A percentile compares a stretch with the other conserved stretches of the same genome.
These are phyloP conservation scores for Leccinellum albellum DNA, from an alignment of 768 basidiomycete genomes.

Conservation along the genomic window DNA sequence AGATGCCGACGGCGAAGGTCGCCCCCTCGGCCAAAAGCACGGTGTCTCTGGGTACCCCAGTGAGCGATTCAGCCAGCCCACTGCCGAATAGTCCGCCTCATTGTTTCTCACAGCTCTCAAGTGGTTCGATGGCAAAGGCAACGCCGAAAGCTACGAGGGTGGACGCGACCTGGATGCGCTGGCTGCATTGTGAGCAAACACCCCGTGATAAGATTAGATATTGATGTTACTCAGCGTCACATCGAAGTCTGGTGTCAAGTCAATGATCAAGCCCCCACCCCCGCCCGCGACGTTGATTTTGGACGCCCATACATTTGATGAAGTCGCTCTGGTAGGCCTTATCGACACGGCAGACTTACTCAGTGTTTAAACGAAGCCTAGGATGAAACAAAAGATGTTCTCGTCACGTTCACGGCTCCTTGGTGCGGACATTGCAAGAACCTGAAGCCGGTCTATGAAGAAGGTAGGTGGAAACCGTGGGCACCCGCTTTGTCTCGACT, in stretches of 20 bases:
- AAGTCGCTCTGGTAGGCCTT: constrained; percentile 58
- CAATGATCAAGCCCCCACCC: constrained; percentile 83
- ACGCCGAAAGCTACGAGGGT: constrained; percentile 63
- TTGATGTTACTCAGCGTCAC: constrained; percentile 51
- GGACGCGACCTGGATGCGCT: constrained; percentile 81
- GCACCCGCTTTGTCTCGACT: not conserved
- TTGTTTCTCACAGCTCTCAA: constrained; percentile 63
- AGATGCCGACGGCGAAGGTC: constrained; percentile 87
- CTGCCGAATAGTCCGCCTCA: not conserved
- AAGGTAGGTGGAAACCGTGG: constrained; percentile 41
- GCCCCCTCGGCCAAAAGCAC: constrained; percentile 69
- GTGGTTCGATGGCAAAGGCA: constrained; percentile 79
- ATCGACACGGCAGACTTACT: not conserved
- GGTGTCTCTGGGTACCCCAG: constrained; percentile 86
- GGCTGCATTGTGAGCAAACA: constrained; percentile 59
- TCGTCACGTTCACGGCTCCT: constrained; percentile 81
- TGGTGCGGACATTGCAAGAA: constrained; percentile 97
- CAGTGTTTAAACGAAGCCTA: constrained; percentile 22
- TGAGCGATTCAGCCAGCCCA: constrained; percentile 35
- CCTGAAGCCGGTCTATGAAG: constrained; percentile 83
- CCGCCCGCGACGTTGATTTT: constrained; percentile 67
- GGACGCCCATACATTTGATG: constrained; percentile 69
- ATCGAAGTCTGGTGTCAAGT: constrained; percentile 73
- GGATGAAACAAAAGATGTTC: constrained; percentile 73
- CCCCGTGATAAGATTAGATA: not conserved